phyloP scores from a whole-genome alignment of 345 rosid species.

The Geranium rotundifolium region DNA sequence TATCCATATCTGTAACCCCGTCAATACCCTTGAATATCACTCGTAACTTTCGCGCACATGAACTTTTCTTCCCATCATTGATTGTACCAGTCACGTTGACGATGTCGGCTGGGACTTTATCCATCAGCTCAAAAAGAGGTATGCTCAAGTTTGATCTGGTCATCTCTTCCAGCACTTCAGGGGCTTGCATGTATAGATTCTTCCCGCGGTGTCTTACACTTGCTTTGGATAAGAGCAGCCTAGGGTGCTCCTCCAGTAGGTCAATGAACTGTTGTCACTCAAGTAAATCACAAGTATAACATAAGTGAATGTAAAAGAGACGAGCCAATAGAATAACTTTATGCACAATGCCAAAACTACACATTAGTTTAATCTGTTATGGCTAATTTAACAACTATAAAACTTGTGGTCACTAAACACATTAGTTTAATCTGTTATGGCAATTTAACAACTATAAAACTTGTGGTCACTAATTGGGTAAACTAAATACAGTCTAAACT shows the following conservation, averaged over 20 bases:
- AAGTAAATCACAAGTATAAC: not conserved
- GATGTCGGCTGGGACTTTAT: slow-evolving; percentile 40
- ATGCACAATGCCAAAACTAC: not conserved
- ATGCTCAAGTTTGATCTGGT: slow-evolving; percentile 54
- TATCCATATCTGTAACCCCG: slow-evolving; percentile 66
- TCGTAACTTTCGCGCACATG: slow-evolving; percentile 47
- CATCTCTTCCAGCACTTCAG: slow-evolving; percentile 87
- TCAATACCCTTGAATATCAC: slow-evolving; percentile 46
- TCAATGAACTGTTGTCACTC: slow-evolving; percentile 49
- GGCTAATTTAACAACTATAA: too few relatives aligned
- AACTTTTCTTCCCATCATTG: slow-evolving; percentile 47
- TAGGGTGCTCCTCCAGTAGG: slow-evolving; percentile 71
- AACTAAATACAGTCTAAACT: not conserved
- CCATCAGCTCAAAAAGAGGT: slow-evolving; percentile 66
- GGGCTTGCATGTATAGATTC: slow-evolving; percentile 91
- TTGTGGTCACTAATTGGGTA: too few relatives aligned
- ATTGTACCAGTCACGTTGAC: slow-evolving; percentile 46
- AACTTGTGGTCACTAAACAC: too few relatives aligned
- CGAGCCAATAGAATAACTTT: not conserved
- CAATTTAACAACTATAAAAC: too few relatives aligned
- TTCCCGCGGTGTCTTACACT: slow-evolving; percentile 48
- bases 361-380: too few relatives aligned
- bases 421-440: too few relatives aligned
- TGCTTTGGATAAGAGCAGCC: slow-evolving; percentile 59
- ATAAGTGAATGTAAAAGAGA: not conserved